These are phyloP conservation scores for Fusarium pseudoanthophilum DNA, from an alignment of 2,329 filamentous ascomycete genomes.

Conservation along the genomic window DNA sequence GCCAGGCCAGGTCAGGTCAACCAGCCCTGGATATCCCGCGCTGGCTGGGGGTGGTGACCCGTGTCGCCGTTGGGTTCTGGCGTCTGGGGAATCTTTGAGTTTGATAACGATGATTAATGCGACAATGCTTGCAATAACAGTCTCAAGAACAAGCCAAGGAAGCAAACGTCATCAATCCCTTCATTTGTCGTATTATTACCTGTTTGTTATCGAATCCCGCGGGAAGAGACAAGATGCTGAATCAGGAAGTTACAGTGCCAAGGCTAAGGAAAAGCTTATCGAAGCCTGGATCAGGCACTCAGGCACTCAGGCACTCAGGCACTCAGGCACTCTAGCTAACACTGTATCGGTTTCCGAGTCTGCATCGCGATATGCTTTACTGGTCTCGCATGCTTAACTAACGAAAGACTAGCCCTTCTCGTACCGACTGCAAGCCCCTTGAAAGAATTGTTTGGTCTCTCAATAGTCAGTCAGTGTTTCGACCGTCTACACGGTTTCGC, in stretches of 20 bases:
- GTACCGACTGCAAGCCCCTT: neutral
- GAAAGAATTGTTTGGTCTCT: neutral
- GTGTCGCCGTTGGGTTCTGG: neutral
- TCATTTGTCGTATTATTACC: conserved; percentile 2
- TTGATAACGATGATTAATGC: conserved; percentile 22
- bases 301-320: too few relatives aligned
- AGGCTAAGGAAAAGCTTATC: conserved; percentile 23
- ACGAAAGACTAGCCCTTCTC: conserved; percentile 1
- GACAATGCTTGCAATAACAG: conserved; percentile 21
- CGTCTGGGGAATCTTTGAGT: conserved; percentile 4
- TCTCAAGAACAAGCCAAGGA: neutral
- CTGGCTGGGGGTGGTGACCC: neutral
- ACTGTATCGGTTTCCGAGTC: neutral
- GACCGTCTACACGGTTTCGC: conserved; percentile 10
- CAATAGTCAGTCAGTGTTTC: neutral
- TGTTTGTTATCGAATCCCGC: neutral
- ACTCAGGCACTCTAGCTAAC: neutral
- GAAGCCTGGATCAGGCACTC: conserved; percentile 1
- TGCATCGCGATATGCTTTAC: conserved; percentile 1
- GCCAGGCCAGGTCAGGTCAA: neutral
- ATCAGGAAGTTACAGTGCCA: conserved; percentile 1
- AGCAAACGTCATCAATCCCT: conserved; percentile 17
- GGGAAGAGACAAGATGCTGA: neutral
- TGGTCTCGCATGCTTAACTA: neutral
- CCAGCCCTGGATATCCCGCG: conserved; percentile 3